phyloP scores from a whole-genome alignment of 1,139 yeast genomes.

The Diutina mesorugosa region DNA sequence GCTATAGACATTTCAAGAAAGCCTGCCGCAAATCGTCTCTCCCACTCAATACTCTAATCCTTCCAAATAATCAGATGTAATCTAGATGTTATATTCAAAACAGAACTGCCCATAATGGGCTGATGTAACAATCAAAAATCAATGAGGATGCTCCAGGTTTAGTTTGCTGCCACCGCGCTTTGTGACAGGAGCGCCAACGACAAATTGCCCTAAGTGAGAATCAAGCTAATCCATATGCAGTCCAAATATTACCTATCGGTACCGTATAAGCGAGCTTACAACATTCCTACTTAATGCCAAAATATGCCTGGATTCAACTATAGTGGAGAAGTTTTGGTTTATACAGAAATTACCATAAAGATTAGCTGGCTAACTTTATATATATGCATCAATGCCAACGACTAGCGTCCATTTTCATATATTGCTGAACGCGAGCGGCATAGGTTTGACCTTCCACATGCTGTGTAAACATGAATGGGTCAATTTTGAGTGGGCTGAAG shows the following conservation, averaged over 20 bases:
- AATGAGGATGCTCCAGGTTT: background rate
- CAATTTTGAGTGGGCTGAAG: background rate
- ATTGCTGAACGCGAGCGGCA: background rate
- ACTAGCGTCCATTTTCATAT: background rate
- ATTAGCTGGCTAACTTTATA: background rate
- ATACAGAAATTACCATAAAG: background rate
- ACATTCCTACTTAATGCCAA: too few species aligned
- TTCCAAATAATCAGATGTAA: too few species aligned
- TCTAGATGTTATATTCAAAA: too few species aligned
- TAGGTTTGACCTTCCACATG: background rate
- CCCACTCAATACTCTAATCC: too few species aligned
- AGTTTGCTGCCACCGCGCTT: background rate
- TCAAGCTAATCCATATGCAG: too few species aligned
- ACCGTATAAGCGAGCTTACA: too few species aligned
- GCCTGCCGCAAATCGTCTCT: too few species aligned
- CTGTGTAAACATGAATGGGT: background rate
- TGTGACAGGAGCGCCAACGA: background rate
- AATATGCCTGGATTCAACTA: too few species aligned
- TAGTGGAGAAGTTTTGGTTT: too few species aligned
- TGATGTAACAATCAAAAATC: background rate
- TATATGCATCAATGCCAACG: background rate
- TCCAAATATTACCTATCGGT: too few species aligned
- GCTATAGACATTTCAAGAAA: too few species aligned
- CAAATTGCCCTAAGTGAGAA: background rate
- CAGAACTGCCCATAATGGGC: background rate